A percentile compares a stretch with the other conserved stretches of the same genome.
Evolutionary conservation across 305 asterid genomes (phyloP).

Genomic region (Striga hermonthica): DNA sequence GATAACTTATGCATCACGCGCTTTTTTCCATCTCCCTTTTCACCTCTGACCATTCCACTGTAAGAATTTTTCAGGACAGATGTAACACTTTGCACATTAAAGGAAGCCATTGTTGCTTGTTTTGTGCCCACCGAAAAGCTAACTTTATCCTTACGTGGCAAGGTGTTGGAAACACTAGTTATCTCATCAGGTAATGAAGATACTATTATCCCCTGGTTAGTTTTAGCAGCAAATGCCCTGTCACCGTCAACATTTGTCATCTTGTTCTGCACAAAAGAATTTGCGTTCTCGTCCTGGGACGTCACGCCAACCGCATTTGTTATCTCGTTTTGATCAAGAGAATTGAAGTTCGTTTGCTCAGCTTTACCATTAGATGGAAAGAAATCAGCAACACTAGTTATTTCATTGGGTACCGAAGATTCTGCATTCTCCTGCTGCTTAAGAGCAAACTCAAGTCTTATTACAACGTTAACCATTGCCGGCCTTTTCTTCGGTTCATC

Average conservation of each 20-base stretch:
- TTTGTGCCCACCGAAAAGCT: conserved; percentile 31
- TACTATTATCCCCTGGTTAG: conserved; percentile 21
- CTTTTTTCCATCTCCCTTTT: conserved; percentile 30
- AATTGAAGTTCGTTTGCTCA: conserved; percentile 22
- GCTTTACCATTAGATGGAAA: conserved; percentile 26
- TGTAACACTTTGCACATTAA: conserved; percentile 23
- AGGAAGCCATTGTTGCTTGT: conserved; percentile 26
- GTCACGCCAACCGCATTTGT: conserved; percentile 13
- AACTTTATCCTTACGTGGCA: conserved; percentile 28
- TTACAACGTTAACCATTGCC: conserved; percentile 34
- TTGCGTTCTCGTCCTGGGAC: conserved; percentile 26
- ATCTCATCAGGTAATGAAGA: conserved; percentile 23
- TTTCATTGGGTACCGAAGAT: conserved; percentile 29
- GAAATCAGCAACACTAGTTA: conserved; percentile 28
- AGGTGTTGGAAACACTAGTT: conserved; percentile 8
- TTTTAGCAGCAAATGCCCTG: not conserved
- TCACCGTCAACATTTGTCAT: conserved; percentile 6
- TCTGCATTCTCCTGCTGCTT: conserved; percentile 37
- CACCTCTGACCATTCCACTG: conserved; percentile 23
- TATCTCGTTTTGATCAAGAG: conserved; percentile 23
- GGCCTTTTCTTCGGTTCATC: conserved; percentile 46
- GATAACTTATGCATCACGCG: conserved; percentile 32
- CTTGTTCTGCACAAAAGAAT: conserved; percentile 16
- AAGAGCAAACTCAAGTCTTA: conserved; percentile 44
- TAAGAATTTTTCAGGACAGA: conserved; percentile 19